Conservation (phyloP, 2,329 filamentous ascomycete species). For the Pseudocercospora vitis region DNA sequence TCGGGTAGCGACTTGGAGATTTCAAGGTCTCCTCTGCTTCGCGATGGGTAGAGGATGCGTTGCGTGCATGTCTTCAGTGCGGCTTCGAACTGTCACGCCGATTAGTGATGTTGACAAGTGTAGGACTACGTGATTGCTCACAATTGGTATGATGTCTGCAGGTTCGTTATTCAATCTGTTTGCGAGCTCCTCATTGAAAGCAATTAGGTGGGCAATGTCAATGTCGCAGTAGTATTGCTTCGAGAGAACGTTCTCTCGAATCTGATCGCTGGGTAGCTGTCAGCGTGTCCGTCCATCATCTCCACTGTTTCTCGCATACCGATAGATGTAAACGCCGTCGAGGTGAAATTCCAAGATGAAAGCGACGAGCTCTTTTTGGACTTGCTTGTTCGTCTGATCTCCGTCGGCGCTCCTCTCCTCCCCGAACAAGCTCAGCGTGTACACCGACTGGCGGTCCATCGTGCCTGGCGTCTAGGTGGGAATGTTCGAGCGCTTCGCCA, state of each 20-base stretch:
- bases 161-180: conserved; percentile 87
- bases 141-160: conserved; percentile 86
- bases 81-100: conserved; percentile 70
- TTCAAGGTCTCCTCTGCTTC: conserved; percentile 61
- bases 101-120: conserved; percentile 27
- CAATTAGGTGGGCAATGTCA: conserved; percentile 92
- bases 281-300: not conserved
- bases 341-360: conserved; percentile 94
- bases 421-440: conserved; percentile 76
- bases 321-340: conserved; percentile 92
- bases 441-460: conserved; percentile 89
- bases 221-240: conserved; percentile 96
- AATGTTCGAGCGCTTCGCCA: conserved; percentile 5
- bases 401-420: conserved; percentile 36
- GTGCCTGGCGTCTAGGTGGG: conserved; percentile 17
- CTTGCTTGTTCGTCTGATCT: conserved; percentile 48
- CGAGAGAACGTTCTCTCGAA: conserved; percentile 89
- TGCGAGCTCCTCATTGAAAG: conserved; percentile 91
- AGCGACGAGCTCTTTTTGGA: conserved; percentile 78
- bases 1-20: conserved; percentile 58
- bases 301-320: conserved; percentile 54
- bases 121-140: conserved; percentile 45
- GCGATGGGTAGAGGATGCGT: conserved; percentile 83
- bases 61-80: conserved; percentile 90
- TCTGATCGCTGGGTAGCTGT: conserved; percentile 71